Conservation (phyloP, 768 basidiomycete genomes). For the Leccinellum rugosiceps region DNA sequence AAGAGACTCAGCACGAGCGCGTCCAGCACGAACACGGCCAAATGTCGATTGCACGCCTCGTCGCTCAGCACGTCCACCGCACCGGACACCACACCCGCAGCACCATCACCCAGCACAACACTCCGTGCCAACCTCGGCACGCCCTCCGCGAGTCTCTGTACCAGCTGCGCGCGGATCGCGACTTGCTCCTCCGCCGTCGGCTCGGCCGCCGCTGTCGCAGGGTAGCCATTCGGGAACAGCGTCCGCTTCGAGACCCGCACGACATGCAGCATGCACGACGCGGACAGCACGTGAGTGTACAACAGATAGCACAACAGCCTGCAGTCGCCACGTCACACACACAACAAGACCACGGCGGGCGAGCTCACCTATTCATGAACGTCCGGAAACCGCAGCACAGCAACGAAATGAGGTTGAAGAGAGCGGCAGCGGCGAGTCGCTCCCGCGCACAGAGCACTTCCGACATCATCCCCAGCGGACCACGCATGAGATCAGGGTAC, state of each 20-base stretch:
- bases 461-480: constrained; percentile 44
- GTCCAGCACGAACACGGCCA: constrained; percentile 73
- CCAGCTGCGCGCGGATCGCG: constrained; percentile 44
- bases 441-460: constrained; percentile 48
- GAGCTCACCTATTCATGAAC: constrained; percentile 57
- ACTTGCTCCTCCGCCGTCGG: constrained; percentile 77
- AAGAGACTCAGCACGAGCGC: constrained; percentile 66
- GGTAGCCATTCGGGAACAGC: constrained; percentile 89
- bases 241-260: constrained; percentile 59
- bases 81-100: constrained; percentile 5
- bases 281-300: constrained; percentile 49
- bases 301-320: constrained; percentile 74
- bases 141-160: constrained; percentile 36
- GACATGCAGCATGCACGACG: constrained; percentile 49
- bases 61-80: constrained; percentile 44
- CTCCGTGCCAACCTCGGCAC: constrained; percentile 40
- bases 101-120: constrained; percentile 40
- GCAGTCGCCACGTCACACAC: constrained; percentile 9
- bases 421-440: constrained; percentile 46
- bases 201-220: constrained; percentile 66
- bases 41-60: constrained; percentile 70
- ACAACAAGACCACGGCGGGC: background rate
- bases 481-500: constrained; percentile 37
- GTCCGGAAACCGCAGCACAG: constrained; percentile 44
- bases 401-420: constrained; percentile 47